Evolutionary conservation across 345 rosid genomes (phyloP), one percentile per base, ranked within the genome.

Genomic region (Hibiscus trionum): DNA sequence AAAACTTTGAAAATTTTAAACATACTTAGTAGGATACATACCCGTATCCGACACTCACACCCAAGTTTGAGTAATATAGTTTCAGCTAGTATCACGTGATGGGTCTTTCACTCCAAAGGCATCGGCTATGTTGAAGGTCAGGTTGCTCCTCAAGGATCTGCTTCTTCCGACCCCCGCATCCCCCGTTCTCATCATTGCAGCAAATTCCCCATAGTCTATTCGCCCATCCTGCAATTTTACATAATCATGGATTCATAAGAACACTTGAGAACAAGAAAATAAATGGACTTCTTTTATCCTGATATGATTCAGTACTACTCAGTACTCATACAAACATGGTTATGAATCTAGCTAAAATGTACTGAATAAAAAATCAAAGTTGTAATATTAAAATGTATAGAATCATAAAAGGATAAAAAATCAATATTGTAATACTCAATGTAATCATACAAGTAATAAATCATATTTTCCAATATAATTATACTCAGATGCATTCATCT

Each of bases 151-250:
- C 97, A 88, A 86, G 0, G 95, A 87, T 78, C 90, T 83, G 80
- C 81, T 90, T 75, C 86, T 82, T 11, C 91, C 95, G 55, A 83
- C 77, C 29, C 83, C 88, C 29, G 79, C 87, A 55, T 88, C 93
- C 4, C 90, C 85, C 74, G 80, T 82, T 82, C 82, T 91, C 97
- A 91, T 94, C 97, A 91, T 94, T 3, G 95, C 89, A 3, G 90
- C 73, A 74, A 94, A 94, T 84, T 94, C 96, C 8, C 78, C 83
- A 49, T 88, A 94, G 77, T 91, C 97, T 76, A 94, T 94, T 67
- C 83, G 79, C 68, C 97, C 98, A 37, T 94, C 98, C 98, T 94
- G 80, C 60, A 73, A 69, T 65, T 50, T 17, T 11, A 24, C 5
- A 1, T n/a, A 47, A 17, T 66, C 68, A 15, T 63, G 24, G 5